These are phyloP conservation scores for Boechera retrofracta DNA, from an alignment of 345 rosid species.

Conservation along the genomic window DNA sequence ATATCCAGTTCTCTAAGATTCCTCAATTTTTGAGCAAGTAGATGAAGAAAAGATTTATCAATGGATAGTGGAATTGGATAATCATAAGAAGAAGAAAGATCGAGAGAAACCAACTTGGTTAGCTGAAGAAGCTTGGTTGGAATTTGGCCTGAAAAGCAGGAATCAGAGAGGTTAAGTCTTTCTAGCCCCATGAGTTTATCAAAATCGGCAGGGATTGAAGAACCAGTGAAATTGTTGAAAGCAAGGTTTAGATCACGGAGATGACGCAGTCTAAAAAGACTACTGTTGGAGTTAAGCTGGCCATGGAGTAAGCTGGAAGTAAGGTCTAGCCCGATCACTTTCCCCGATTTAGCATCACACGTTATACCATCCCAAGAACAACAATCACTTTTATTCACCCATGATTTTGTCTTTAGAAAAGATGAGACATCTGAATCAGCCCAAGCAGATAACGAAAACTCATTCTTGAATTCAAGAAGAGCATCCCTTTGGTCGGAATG, in stretches of 20 bases:
- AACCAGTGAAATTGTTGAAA: not conserved
- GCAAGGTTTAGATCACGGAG: not conserved
- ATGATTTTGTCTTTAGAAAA: not conserved
- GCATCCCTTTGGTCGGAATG: not conserved
- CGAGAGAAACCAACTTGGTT: constrained; percentile 19
- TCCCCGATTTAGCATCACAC: not conserved
- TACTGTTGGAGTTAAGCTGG: not conserved
- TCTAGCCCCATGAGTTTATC: not conserved
- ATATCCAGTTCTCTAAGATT: not conserved
- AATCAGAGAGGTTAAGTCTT: not conserved
- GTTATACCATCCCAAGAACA: constrained; percentile 4
- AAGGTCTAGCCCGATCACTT: not conserved
- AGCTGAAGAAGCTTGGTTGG: not conserved
- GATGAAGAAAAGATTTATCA: not conserved
- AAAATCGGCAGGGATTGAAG: not conserved
- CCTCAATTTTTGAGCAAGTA: not conserved
- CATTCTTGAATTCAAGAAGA: not conserved
- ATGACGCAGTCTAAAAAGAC: not conserved
- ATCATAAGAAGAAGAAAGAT: not conserved
- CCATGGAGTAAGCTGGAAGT: not conserved
- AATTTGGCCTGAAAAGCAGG: not conserved
- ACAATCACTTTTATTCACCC: not conserved
- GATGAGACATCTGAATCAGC: too few species aligned
- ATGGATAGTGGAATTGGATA: not conserved
- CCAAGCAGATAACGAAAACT: not conserved